Evolutionary conservation across 1,139 yeast species (phyloP).

Genomic region (Protomyces gravidus): DNA sequence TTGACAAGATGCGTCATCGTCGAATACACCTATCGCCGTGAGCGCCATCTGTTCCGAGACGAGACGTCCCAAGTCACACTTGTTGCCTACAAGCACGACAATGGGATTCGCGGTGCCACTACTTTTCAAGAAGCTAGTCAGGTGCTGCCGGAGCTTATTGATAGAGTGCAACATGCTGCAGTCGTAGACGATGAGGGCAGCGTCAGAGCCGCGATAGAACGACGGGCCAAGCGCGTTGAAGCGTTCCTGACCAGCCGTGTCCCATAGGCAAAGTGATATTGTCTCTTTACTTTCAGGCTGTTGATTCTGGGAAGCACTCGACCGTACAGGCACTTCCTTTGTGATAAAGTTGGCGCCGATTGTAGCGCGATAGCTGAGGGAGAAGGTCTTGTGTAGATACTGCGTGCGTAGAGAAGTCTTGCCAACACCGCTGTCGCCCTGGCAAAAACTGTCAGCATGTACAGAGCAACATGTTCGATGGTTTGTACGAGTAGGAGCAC

Average conservation of each 20-base stretch:
- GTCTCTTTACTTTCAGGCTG: constrained; percentile 18
- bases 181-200: constrained; percentile 56
- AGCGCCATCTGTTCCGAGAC: constrained; percentile 1
- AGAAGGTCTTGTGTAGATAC: constrained; percentile 15
- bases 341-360: constrained; percentile 28
- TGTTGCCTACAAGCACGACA: constrained; percentile 55
- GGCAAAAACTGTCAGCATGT: too few relatives aligned
- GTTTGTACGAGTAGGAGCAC: not conserved
- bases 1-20: not conserved
- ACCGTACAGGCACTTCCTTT: constrained; percentile 11
- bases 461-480: too few relatives aligned
- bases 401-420: constrained; percentile 20
- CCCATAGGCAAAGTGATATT: constrained; percentile 57
- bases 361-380: constrained; percentile 20
- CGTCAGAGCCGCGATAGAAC: constrained; percentile 59
- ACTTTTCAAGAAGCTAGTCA: constrained; percentile 49
- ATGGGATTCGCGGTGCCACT: constrained; percentile 52
- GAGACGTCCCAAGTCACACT: constrained; percentile 42
- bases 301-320: not conserved
- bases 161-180: constrained; percentile 53
- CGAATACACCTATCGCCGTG: not conserved
- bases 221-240: constrained; percentile 58
- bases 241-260: constrained; percentile 64
- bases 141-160: constrained; percentile 52
- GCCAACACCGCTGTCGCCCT: constrained; percentile 26